Evolutionary conservation across 176 grass and related monocot species (phyloP).

Genomic region (Juncus inflexus): DNA sequence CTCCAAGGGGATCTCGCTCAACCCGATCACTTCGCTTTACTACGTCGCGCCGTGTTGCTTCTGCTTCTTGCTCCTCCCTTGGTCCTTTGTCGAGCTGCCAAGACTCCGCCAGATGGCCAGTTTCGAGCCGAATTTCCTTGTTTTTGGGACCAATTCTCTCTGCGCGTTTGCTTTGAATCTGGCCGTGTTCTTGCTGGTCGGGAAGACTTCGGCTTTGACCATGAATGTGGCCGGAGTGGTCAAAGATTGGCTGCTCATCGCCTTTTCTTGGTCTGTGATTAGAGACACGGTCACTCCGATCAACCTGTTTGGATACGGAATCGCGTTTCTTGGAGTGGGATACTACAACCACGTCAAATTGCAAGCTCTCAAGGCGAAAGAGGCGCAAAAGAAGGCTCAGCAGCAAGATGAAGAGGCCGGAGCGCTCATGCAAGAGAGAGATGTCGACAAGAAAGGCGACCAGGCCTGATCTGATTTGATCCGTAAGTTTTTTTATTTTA

Average conservation of each 20-base stretch:
- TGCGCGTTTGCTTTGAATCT: constrained; percentile 90
- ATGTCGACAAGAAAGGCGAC: constrained; percentile 59
- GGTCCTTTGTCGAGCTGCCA: constrained; percentile 76
- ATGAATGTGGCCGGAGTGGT: constrained; percentile 97
- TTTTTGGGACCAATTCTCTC: constrained; percentile 77
- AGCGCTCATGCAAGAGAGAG: constrained; percentile 58
- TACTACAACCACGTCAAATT: constrained; percentile 98
- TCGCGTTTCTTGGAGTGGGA: constrained; percentile 81
- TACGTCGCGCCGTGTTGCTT: constrained; percentile 86
- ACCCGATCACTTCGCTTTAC: constrained; percentile 99
- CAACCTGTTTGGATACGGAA: constrained; percentile 84
- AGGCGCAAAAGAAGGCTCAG: constrained; percentile 83
- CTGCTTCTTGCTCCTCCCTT: constrained; percentile 62
- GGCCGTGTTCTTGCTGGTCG: constrained; percentile 83
- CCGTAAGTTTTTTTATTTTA: constrained; percentile 17
- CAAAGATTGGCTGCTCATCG: constrained; percentile 93
- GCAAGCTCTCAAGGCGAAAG: constrained; percentile 91
- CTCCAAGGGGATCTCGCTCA: constrained; percentile 87
- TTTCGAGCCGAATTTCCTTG: constrained; percentile 64
- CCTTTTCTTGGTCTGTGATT: constrained; percentile 96
- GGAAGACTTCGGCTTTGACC: constrained; percentile 88
- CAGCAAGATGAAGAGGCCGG: constrained; percentile 78
- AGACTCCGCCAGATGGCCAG: constrained; percentile 45
- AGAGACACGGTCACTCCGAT: constrained; percentile 75
- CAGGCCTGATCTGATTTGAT: constrained; percentile 42